Conservation (phyloP, 2,329 filamentous ascomycete genomes). For the Fusarium transvaalense region DNA sequence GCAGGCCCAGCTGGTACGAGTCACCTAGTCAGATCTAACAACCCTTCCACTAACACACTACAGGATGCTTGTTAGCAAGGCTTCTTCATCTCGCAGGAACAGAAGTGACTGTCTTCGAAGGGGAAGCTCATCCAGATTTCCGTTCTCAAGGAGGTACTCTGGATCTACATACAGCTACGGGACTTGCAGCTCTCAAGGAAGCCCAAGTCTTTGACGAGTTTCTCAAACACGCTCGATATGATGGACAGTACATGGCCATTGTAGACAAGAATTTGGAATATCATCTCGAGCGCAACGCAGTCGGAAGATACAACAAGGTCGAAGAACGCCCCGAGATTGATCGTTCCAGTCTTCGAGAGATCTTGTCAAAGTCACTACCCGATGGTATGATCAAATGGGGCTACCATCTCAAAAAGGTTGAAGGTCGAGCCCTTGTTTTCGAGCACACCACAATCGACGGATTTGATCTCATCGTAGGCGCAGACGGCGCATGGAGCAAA, state of each 20-base stretch:
- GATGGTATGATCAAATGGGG: constrained; percentile 61
- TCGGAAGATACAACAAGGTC: constrained; percentile 39
- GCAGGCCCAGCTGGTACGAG: constrained; percentile 48
- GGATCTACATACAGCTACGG: constrained; percentile 65
- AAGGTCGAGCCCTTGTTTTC: constrained; percentile 55
- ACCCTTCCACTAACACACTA: constrained; percentile 10
- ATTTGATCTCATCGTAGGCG: constrained; percentile 57
- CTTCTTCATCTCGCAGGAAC: constrained; percentile 63
- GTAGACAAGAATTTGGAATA: constrained; percentile 57
- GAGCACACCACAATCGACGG: constrained; percentile 51
- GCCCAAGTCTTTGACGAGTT: constrained; percentile 65
- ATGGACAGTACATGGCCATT: constrained; percentile 64
- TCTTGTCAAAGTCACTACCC: constrained; percentile 61
- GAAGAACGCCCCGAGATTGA: constrained; percentile 66
- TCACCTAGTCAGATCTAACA: neutral
- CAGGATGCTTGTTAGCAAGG: constrained; percentile 56
- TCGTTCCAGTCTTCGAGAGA: constrained; percentile 57
- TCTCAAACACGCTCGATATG: constrained; percentile 62
- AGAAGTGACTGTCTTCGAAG: constrained; percentile 64
- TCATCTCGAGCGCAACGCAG: constrained; percentile 48
- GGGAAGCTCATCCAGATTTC: constrained; percentile 58
- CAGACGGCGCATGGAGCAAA: constrained; percentile 56
- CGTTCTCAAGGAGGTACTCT: constrained; percentile 66
- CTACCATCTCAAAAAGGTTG: constrained; percentile 57
- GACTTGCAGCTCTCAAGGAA: constrained; percentile 64